A percentile compares a stretch with the other conserved stretches of the same genome.
phyloP scores from a whole-genome alignment of 768 basidiomycete species.

The Butyriboletus loyo region DNA sequence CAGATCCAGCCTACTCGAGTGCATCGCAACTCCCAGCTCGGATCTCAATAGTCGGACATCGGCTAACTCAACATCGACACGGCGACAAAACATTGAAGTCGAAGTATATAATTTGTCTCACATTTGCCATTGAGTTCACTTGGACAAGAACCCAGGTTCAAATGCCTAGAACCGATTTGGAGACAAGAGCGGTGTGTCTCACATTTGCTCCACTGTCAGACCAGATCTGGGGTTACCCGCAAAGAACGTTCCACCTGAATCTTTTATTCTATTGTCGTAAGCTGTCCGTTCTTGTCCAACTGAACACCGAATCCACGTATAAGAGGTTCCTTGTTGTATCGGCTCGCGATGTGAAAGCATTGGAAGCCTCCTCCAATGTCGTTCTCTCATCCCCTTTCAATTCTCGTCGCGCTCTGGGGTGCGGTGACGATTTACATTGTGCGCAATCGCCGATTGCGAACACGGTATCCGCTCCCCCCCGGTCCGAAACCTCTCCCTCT shows the following conservation, averaged over 20 bases:
- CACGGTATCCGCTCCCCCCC: slow-evolving; percentile 44
- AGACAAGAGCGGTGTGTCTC: too few species aligned
- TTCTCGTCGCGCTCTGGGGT: slow-evolving; percentile 23
- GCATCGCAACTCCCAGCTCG: too few species aligned
- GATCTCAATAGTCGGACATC: background rate
- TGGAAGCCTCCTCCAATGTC: slow-evolving; percentile 10
- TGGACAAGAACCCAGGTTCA: too few species aligned
- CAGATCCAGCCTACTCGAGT: too few species aligned
- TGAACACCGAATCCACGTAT: slow-evolving; percentile 15
- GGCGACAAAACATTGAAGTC: background rate
- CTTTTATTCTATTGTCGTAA: too few species aligned
- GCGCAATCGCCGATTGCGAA: slow-evolving; percentile 8
- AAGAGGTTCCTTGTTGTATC: slow-evolving; percentile 4
- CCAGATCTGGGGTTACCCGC: too few species aligned
- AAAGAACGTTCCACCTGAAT: too few species aligned
- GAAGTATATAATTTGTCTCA: too few species aligned
- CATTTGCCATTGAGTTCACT: too few species aligned
- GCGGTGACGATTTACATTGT: slow-evolving; percentile 18
- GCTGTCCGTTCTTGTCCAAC: slow-evolving; percentile 14
- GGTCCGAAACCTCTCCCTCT: slow-evolving; percentile 53
- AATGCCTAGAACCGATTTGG: too few species aligned
- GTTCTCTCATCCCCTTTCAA: slow-evolving; percentile 9
- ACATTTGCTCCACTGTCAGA: too few species aligned
- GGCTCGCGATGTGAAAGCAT: slow-evolving; percentile 1
- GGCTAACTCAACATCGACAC: background rate